These are phyloP conservation scores for Diaporthe aspalathi DNA, from an alignment of 2,329 filamentous ascomycete species.

Conservation along the genomic window DNA sequence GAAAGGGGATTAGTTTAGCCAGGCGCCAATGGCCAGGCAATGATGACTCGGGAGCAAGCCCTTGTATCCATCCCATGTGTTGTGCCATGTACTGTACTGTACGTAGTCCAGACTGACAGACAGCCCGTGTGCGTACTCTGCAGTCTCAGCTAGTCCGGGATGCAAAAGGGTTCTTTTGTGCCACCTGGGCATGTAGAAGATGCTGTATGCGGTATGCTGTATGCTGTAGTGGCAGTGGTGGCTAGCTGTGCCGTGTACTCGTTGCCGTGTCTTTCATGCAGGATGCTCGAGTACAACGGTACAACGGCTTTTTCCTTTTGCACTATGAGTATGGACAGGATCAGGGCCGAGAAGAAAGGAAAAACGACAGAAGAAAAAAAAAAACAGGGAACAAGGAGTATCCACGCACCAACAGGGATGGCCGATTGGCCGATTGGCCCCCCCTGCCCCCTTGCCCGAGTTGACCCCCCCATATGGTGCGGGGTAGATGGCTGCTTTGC, in stretches of 20 bases:
- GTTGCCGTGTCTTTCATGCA: background rate
- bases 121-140: background rate
- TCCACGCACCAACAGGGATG: slow-evolving; percentile 3
- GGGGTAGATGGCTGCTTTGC: slow-evolving; percentile 28
- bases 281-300: slow-evolving; percentile 13
- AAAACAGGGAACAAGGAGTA: slow-evolving; percentile 32
- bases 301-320: slow-evolving; percentile 9
- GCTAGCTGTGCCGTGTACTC: background rate
- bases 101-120: background rate
- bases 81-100: background rate
- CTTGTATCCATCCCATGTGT: slow-evolving; percentile 9
- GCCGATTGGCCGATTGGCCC: too few relatives aligned
- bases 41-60: slow-evolving; percentile 9
- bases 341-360: background rate
- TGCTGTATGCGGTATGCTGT: too few relatives aligned
- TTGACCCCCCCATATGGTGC: slow-evolving; percentile 9
- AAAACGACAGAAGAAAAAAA: background rate
- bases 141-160: background rate
- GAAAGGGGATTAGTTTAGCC: slow-evolving; percentile 26
- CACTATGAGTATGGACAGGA: background rate
- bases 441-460: too few relatives aligned
- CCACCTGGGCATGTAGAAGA: too few relatives aligned
- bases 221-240: too few relatives aligned
- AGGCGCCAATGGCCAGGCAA: background rate
- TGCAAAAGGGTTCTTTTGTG: background rate